phyloP scores from a whole-genome alignment of 192 early-diverging fungal species.

The Coemansia sp. region DNA sequence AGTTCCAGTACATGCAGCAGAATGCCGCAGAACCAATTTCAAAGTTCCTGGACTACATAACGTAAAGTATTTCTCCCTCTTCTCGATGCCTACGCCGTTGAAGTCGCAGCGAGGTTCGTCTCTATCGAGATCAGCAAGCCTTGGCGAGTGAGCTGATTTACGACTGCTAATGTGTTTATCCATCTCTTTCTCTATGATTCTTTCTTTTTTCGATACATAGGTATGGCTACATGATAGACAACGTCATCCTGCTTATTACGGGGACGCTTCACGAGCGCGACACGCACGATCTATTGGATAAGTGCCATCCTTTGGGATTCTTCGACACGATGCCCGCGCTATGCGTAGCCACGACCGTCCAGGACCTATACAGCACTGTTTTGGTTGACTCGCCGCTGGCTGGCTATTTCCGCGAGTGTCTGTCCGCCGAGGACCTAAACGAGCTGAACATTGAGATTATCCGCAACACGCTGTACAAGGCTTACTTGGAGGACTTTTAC shows the following conservation, averaged over 20 bases:
- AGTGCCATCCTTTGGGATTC: slow-evolving; percentile 96
- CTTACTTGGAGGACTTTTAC: slow-evolving; percentile 98
- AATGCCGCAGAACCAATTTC: slow-evolving; percentile 80
- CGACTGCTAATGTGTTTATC: too few relatives aligned
- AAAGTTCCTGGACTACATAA: slow-evolving; percentile 95
- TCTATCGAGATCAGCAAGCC: too few relatives aligned
- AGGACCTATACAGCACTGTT: slow-evolving; percentile 93
- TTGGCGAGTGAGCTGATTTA: too few relatives aligned
- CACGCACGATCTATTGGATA: slow-evolving; percentile 93
- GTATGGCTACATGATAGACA: slow-evolving; percentile 98
- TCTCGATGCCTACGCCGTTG: background rate
- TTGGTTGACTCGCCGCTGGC: slow-evolving; percentile 97
- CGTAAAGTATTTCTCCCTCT: slow-evolving; percentile 53
- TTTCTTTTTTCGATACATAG: background rate
- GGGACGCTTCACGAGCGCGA: slow-evolving; percentile 98
- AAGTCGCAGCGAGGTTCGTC: too few relatives aligned
- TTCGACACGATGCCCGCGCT: slow-evolving; percentile 99
- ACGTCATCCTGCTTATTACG: slow-evolving; percentile 95
- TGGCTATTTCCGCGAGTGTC: slow-evolving; percentile 95
- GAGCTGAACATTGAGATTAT: slow-evolving; percentile 99
- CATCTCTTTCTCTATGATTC: background rate
- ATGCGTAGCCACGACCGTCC: slow-evolving; percentile 93
- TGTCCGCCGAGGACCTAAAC: slow-evolving; percentile 95
- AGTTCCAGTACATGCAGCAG: slow-evolving; percentile 89
- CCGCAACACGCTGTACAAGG: slow-evolving; percentile 97